Base-by-base conservation (phyloP, 2,329 filamentous ascomycete species). In the Epichloe typhina region DNA sequence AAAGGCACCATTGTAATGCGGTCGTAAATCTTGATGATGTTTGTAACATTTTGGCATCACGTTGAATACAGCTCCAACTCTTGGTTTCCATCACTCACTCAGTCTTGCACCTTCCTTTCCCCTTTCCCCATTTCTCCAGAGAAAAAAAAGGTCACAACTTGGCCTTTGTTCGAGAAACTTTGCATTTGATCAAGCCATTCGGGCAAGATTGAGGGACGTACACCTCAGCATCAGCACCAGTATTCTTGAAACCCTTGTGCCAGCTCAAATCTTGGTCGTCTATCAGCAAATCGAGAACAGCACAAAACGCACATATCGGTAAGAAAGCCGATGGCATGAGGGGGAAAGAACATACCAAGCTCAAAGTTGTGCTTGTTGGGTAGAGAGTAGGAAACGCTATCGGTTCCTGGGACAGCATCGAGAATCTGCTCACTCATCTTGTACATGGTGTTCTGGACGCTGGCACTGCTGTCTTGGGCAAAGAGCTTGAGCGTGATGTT, bases 361-460 rank as follows among this genome's bases (percentile, higher is more conserved):
- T 97, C 91, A 64, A 97, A 97, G 72, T 96, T 97, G 71, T 98
- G 93, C 74, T 96, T 97, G 75, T 98, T 98, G 11, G 93, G 93
- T 62, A 98, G 75, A 8, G 84, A 76, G 66, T 96, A 97, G 60
- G 84, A 79, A 41, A 93, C 87, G 21, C 76, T 74, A 43, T 84
- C 79, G 21, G 89, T 78, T 56, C 83, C 74, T 13, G 88, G 84
- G 23, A 83, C 86, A 21, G 75, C 80, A 8, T 79, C 84, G 49
- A 98, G 74, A 58, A 98, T 95, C 66, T 84, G 74, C 67, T 91
- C 85, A 60, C 80, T 83, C 91, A 98, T 98, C 75, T 96, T 94
- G 75, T 96, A 98, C 93, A 98, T 97, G 54, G 91, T 97, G 61
- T 83, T 84, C 72, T 98, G 93, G 23, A 98, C 93, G 61, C 88